Conservation (phyloP, 148 eudicot species). For the Amaranthus cruentus region DNA sequence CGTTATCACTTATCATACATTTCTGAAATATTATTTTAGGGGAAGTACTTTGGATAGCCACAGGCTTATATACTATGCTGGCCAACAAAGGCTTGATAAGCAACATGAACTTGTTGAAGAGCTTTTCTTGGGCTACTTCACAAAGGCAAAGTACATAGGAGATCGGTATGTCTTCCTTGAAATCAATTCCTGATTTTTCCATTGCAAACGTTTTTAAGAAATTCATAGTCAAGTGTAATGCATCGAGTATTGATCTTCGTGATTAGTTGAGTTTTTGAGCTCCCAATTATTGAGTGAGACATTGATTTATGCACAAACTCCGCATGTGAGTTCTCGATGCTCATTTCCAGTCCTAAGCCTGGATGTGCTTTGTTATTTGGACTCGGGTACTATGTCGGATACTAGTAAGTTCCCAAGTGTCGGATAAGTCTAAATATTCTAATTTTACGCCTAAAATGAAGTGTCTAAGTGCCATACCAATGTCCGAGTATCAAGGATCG, state of each 20-base stretch:
- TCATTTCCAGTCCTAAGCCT: too few relatives aligned
- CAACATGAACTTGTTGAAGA: slow-evolving; percentile 83
- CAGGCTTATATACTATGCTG: slow-evolving; percentile 82
- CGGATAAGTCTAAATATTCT: too few relatives aligned
- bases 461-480: too few relatives aligned
- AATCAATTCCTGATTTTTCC: slow-evolving; percentile 9
- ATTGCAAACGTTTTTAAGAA: not conserved
- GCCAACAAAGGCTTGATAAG: slow-evolving; percentile 65
- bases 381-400: too few relatives aligned
- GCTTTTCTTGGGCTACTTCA: slow-evolving; percentile 74
- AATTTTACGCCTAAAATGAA: too few relatives aligned
- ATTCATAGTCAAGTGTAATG: not conserved
- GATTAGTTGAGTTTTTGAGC: not conserved
- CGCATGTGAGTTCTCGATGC: too few relatives aligned
- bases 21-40: slow-evolving; percentile 32
- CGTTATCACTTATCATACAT: not conserved
- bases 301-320: too few relatives aligned
- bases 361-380: too few relatives aligned
- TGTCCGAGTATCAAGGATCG: too few relatives aligned
- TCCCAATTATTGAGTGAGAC: not conserved
- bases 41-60: slow-evolving; percentile 90
- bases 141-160: slow-evolving; percentile 75
- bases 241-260: not conserved
- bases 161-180: slow-evolving; percentile 47
- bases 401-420: too few relatives aligned